Conservation (phyloP, 805 yeast genomes). For the Spathaspora hagerdaliae region DNA sequence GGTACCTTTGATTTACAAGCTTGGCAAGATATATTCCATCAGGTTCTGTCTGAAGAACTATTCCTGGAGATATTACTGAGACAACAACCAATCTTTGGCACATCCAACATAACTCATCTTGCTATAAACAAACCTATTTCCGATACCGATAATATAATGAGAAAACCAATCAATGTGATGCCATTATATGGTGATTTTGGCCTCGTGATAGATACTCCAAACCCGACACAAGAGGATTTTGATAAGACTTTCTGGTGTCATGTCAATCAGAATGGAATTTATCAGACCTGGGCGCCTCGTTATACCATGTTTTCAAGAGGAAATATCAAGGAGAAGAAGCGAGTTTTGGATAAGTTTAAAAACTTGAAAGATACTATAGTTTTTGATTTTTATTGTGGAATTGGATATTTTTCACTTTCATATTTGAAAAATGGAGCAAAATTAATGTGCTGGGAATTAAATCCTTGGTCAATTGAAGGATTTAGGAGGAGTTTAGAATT, state of each 20-base stretch:
- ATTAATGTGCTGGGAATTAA: constrained; percentile 76
- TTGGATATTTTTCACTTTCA: constrained; percentile 76
- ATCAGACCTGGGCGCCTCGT: constrained; percentile 79
- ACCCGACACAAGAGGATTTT: constrained; percentile 44
- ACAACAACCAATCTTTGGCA: constrained; percentile 8
- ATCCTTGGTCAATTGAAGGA: constrained; percentile 82
- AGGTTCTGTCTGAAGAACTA: not conserved
- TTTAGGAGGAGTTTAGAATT: constrained; percentile 49
- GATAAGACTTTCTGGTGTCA: constrained; percentile 66
- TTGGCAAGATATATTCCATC: constrained; percentile 25
- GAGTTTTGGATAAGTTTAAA: constrained; percentile 47
- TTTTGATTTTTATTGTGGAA: constrained; percentile 77
- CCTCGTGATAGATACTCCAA: constrained; percentile 24
- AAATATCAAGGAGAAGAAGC: constrained; percentile 72
- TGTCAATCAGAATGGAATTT: constrained; percentile 66
- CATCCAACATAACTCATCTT: constrained; percentile 45
- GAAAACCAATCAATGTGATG: constrained; percentile 60
- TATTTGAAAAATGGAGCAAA: constrained; percentile 51
- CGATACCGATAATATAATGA: constrained; percentile 52
- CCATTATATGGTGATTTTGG: constrained; percentile 71
- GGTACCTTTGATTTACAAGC: constrained; percentile 38
- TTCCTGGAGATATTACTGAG: constrained; percentile 7
- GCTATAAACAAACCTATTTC: constrained; percentile 71
- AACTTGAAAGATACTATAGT: constrained; percentile 41
- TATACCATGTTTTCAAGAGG: constrained; percentile 89